Conservation (phyloP, 192 early-diverging fungal genomes). For the Entomortierella parvispora region DNA sequence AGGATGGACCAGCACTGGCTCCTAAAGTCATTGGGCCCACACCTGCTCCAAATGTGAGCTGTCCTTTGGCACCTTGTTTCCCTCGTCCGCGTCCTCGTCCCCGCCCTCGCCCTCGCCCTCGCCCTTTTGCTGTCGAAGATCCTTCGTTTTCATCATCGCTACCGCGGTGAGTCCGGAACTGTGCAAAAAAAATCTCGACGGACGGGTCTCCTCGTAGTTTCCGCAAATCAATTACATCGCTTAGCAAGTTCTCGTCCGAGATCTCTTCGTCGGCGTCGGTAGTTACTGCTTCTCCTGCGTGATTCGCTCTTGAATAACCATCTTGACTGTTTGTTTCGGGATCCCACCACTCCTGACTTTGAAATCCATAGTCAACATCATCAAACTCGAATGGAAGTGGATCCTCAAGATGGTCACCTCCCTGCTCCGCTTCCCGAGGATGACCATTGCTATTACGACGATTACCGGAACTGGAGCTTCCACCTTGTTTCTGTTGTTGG, state of each 20-base stretch:
- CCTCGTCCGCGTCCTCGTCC: slow-evolving; percentile 11
- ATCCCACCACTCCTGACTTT: slow-evolving; percentile 45
- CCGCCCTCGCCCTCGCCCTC: slow-evolving; percentile 15
- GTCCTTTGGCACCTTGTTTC: not conserved
- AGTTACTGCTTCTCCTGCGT: too few species aligned
- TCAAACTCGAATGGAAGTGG: slow-evolving; percentile 11
- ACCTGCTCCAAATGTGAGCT: slow-evolving; percentile 19
- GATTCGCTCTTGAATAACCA: too few species aligned
- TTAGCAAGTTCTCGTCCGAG: slow-evolving; percentile 11
- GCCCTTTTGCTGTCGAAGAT: not conserved
- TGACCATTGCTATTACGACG: not conserved
- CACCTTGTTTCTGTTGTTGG: too few species aligned
- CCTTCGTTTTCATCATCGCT: not conserved
- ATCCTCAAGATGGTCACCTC: not conserved
- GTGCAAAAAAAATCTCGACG: slow-evolving; percentile 48
- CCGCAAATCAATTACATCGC: slow-evolving; percentile 37
- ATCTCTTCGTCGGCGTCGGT: not conserved
- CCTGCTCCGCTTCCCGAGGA: not conserved
- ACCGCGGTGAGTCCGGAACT: slow-evolving; percentile 10
- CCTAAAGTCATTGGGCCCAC: slow-evolving; percentile 12
- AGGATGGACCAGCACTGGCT: not conserved
- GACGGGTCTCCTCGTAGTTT: slow-evolving; percentile 33
- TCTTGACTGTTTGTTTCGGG: too few species aligned
- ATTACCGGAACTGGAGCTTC: too few species aligned
- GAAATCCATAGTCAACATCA: slow-evolving; percentile 28